phyloP scores from a whole-genome alignment of 1,284 basidiomycete genomes.

The Erythrobasidium hasegawianum region DNA sequence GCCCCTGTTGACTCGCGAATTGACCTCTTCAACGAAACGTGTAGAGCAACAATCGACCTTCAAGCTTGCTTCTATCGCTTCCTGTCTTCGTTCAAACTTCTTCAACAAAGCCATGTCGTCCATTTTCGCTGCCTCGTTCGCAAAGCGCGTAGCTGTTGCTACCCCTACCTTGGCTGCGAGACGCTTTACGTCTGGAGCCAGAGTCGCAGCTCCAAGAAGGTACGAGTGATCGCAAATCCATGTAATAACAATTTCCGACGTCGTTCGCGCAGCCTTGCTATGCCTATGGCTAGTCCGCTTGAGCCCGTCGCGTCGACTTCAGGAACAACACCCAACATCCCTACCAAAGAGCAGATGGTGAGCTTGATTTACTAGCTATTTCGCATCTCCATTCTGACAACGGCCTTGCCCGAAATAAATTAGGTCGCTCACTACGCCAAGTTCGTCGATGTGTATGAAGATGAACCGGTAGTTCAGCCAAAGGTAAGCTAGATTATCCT shows the following conservation, averaged over 20 bases:
- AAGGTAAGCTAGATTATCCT: neutral
- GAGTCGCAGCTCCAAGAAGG: constrained; percentile 23
- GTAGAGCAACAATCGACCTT: too few species aligned
- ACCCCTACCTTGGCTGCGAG: neutral
- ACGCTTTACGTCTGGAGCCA: neutral
- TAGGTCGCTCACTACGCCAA: constrained; percentile 27
- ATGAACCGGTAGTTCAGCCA: neutral
- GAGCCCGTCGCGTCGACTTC: constrained; percentile 1
- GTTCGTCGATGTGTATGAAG: constrained; percentile 19
- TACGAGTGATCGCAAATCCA: neutral
- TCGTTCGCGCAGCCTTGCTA: neutral
- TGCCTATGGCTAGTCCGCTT: neutral
- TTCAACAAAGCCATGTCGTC: neutral
- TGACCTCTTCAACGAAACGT: too few species aligned
- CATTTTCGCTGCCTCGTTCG: constrained; percentile 1
- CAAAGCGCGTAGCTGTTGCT: constrained; percentile 7
- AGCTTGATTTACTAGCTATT: neutral
- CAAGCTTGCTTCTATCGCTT: too few species aligned
- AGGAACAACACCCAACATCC: neutral
- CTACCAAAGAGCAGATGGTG: neutral
- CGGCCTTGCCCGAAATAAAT: neutral
- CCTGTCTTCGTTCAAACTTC: neutral
- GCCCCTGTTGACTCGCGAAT: too few species aligned
- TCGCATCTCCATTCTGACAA: neutral
- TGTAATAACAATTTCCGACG: too few species aligned